Base-by-base conservation (phyloP, 2,329 filamentous ascomycete species). In the Ustilaginoidea virens region DNA sequence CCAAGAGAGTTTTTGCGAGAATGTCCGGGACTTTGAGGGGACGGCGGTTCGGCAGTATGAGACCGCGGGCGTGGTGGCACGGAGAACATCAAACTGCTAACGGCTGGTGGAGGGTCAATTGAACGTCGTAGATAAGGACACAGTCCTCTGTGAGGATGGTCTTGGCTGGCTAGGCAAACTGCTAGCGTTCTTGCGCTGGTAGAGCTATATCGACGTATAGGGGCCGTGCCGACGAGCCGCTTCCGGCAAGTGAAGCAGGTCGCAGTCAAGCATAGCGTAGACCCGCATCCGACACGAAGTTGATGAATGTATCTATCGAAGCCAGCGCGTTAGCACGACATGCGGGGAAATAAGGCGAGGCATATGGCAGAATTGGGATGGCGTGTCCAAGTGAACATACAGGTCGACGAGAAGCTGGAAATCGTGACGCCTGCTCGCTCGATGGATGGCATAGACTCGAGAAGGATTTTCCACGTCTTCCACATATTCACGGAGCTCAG, bases 161-260 rank as follows among this genome's bases (percentile, higher is more conserved):
- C 79, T 45, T 83, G 74, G 43, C 77, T 80, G 7, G 83, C 81
- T 28, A 92, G 63, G 43, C 80, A 81, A 32, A 81, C 69, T 9
- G 85, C 85, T 18, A 93, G 55, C 2, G 80, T 81, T 42, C 82
- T 70, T 7, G 85, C 83, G 43, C 82, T 92, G 25, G 83, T 72
- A 14, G 77, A 67, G 33, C 78, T 92, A 43, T 86, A 90, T 43
- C 77, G 69, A 35, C 82, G 74, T 40, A 83, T 68, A 3, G 82
- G 82, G 1, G 67, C 67, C 37, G 71, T 70, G 19, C 66, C 69
- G 16, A 71, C 66, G 23, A 75, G 56, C 39, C 79, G 69, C 50
- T 69, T 78, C 31, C 80, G 73, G 48, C 71, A 83, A 36, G 75
- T 83, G 45, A 87, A 78, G 55, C 85, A 93, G 10, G 81, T 87